phyloP scores from a whole-genome alignment of 768 basidiomycete genomes.

The Tephrocybe rancida region DNA sequence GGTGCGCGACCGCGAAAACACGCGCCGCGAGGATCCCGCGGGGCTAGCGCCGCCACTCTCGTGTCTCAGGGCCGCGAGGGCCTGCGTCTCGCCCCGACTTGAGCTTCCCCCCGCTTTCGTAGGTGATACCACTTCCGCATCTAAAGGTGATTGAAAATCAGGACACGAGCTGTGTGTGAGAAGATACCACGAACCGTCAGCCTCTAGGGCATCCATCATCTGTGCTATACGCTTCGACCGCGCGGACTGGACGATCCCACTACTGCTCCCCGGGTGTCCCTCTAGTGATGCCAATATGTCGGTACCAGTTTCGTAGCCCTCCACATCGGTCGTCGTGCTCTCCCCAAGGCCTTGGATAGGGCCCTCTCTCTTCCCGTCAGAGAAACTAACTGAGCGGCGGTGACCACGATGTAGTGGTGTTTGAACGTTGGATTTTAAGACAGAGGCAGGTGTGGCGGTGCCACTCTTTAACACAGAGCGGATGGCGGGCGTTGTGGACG shows the following conservation, averaged over 20 bases:
- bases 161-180: neutral
- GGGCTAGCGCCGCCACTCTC: slow-evolving; percentile 24
- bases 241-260: slow-evolving; percentile 53
- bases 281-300: slow-evolving; percentile 21
- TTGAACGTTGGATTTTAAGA: slow-evolving; percentile 47
- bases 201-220: slow-evolving; percentile 75
- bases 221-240: slow-evolving; percentile 82
- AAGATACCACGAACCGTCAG: slow-evolving; percentile 52
- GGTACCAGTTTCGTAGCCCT: slow-evolving; percentile 22
- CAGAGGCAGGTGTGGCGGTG: slow-evolving; percentile 59
- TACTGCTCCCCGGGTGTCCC: slow-evolving; percentile 20
- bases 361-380: slow-evolving; percentile 88
- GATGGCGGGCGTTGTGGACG: slow-evolving; percentile 35
- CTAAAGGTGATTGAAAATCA: slow-evolving; percentile 24
- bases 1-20: slow-evolving; percentile 47
- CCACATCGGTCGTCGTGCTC: slow-evolving; percentile 41
- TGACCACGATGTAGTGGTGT: slow-evolving; percentile 60
- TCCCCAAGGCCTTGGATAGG: slow-evolving; percentile 69
- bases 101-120: slow-evolving; percentile 44
- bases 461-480: slow-evolving; percentile 47
- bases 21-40: slow-evolving; percentile 36
- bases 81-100: slow-evolving; percentile 51
- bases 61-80: slow-evolving; percentile 44
- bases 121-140: slow-evolving; percentile 39
- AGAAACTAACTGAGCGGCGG: slow-evolving; percentile 94